Conservation (phyloP, 768 basidiomycete genomes). For the Saitozyma sp. region DNA sequence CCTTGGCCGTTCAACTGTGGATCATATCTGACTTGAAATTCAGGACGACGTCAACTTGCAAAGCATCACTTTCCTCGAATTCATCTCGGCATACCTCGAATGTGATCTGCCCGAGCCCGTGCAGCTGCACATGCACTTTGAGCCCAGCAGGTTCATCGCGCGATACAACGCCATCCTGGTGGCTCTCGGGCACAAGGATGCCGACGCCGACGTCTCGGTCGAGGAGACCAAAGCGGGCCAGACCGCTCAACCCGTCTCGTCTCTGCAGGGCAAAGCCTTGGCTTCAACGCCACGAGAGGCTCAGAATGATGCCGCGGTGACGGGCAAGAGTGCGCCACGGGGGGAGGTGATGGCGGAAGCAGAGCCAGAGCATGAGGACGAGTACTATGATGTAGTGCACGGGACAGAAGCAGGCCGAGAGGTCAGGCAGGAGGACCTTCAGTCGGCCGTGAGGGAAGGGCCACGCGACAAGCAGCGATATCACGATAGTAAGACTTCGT, state of each 20-base stretch:
- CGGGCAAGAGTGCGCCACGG: slow-evolving; percentile 1
- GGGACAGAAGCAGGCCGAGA: not conserved
- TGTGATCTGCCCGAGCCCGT: slow-evolving; percentile 31
- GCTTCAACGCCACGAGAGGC: no score
- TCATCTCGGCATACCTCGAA: slow-evolving; percentile 51
- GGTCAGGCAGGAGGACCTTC: no score
- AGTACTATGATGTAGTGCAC: not conserved
- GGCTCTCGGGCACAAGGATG: no score
- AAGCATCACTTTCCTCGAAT: slow-evolving; percentile 48
- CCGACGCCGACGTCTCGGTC: no score
- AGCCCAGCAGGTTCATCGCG: slow-evolving; percentile 23
- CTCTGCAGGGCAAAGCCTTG: no score
- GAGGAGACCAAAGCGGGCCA: no score
- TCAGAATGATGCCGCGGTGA: not conserved
- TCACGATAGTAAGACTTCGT: no score
- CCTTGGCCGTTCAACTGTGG: not conserved
- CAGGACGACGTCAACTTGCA: slow-evolving; percentile 38
- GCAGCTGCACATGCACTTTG: slow-evolving; percentile 27
- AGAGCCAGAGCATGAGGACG: slow-evolving; percentile 16
- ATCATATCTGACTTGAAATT: slow-evolving; percentile 1
- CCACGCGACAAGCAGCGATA: no score
- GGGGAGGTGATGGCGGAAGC: slow-evolving; percentile 5
- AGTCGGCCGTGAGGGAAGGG: no score
- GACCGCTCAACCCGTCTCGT: no score
- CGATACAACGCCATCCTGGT: slow-evolving; percentile 28